A percentile compares a stretch with the other conserved stretches of the same genome.
Conservation (phyloP, 352 stramenopile genomes). For the Phytophthora hibernalis region DNA sequence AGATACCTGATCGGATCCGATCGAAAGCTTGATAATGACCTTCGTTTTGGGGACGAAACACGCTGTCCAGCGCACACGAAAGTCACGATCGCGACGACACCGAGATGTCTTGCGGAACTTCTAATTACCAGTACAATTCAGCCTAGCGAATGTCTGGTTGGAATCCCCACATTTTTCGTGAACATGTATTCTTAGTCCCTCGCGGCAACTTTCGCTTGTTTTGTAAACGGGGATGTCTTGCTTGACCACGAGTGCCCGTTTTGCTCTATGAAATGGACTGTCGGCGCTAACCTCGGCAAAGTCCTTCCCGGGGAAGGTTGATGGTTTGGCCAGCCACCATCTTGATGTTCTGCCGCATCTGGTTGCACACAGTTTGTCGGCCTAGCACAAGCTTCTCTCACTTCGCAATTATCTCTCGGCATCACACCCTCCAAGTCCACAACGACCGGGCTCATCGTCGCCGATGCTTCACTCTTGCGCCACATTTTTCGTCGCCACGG, state of each 20-base stretch:
- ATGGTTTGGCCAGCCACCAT: not conserved
- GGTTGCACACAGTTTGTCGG: not conserved
- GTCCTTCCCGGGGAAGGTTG: not conserved
- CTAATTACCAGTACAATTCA: too few relatives aligned
- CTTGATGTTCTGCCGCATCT: not conserved
- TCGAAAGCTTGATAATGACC: not conserved
- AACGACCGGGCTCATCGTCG: not conserved
- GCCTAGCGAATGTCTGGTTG: too few relatives aligned
- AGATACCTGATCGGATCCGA: conserved; percentile 5
- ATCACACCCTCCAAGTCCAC: not conserved
- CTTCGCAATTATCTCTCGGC: not conserved
- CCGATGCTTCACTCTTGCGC: not conserved
- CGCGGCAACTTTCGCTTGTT: not conserved
- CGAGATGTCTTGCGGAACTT: too few relatives aligned
- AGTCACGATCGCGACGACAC: too few relatives aligned
- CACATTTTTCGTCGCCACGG: not conserved
- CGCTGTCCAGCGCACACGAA: too few relatives aligned
- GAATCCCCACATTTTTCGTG: too few relatives aligned
- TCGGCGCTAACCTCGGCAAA: not conserved
- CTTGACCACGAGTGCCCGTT: too few relatives aligned
- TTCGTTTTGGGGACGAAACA: not conserved
- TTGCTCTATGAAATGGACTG: not conserved
- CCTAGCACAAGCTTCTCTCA: not conserved
- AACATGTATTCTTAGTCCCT: not conserved
- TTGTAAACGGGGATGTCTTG: not conserved